Conservation (phyloP, 2,329 filamentous ascomycete genomes). For the Zarea fungicola region DNA sequence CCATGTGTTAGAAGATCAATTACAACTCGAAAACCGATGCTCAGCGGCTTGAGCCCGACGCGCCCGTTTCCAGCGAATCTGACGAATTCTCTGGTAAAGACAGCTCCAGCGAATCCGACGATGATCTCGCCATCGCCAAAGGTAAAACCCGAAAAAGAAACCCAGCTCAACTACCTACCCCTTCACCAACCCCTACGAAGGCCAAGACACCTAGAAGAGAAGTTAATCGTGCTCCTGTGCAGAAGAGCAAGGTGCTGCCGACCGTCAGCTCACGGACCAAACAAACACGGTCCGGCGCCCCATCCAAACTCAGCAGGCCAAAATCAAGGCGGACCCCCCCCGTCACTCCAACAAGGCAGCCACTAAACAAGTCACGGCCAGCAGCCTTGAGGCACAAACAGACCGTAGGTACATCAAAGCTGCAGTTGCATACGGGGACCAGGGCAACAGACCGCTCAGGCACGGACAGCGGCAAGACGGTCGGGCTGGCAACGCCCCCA, state of each 20-base stretch:
- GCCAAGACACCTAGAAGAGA: constrained; percentile 19
- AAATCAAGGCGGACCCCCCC: constrained; percentile 27
- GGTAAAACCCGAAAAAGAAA: constrained; percentile 31
- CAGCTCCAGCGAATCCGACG: constrained; percentile 17
- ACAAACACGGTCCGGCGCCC: constrained; percentile 16
- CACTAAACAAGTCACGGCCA: background rate
- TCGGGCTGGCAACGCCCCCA: background rate
- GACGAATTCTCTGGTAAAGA: constrained; percentile 6
- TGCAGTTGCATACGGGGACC: background rate
- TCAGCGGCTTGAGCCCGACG: background rate
- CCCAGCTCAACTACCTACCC: constrained; percentile 19
- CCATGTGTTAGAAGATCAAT: constrained; percentile 26
- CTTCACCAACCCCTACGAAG: constrained; percentile 22
- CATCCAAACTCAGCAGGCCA: constrained; percentile 13
- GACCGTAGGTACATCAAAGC: background rate
- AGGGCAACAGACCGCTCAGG: too few species aligned
- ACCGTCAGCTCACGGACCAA: constrained; percentile 16
- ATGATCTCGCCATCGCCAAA: constrained; percentile 20
- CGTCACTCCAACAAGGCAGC: background rate
- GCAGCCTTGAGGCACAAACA: background rate
- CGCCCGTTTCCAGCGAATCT: background rate
- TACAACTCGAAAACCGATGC: constrained; percentile 20
- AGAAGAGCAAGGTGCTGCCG: constrained; percentile 23
- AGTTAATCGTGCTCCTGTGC: constrained; percentile 29
- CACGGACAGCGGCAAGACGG: background rate